phyloP scores from a whole-genome alignment of 2,329 filamentous ascomycete species.

The Diaporthe longicolla region DNA sequence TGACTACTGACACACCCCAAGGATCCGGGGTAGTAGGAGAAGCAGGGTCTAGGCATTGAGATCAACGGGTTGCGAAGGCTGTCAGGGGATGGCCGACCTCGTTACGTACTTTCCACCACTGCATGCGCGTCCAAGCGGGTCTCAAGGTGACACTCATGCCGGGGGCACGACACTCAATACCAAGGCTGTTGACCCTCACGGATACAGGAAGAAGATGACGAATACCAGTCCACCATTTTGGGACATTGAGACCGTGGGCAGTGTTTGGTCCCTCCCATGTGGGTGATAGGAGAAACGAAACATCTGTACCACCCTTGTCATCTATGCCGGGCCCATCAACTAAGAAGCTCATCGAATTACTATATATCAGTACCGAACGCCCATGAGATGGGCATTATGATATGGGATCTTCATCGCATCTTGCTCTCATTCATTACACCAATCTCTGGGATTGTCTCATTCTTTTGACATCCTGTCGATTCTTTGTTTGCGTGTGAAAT shows the following conservation, averaged over 20 bases:
- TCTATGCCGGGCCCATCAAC: not conserved
- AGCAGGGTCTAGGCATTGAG: slow-evolving; percentile 15
- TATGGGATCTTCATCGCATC: not conserved
- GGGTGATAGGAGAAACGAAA: not conserved
- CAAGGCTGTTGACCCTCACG: slow-evolving; percentile 15
- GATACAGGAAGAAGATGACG: not conserved
- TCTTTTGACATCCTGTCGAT: slow-evolving; percentile 10
- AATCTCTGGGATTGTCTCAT: not conserved
- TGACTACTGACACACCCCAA: not conserved
- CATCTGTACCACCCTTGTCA: not conserved
- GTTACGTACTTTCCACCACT: slow-evolving; percentile 27
- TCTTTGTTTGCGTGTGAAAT: slow-evolving; percentile 1
- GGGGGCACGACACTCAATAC: slow-evolving; percentile 11
- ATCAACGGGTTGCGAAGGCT: not conserved
- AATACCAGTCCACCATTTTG: not conserved
- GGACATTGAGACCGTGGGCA: not conserved
- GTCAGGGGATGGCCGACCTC: slow-evolving; percentile 4
- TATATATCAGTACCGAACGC: slow-evolving; percentile 4
- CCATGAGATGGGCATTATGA: not conserved
- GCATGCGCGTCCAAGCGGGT: slow-evolving; percentile 22
- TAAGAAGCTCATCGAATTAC: not conserved
- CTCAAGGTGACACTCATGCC: not conserved
- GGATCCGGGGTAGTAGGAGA: not conserved
- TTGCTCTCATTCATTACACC: not conserved
- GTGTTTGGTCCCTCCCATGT: not conserved